Conservation (phyloP, 441 rosid species). For the Metrosideros polymorpha region DNA sequence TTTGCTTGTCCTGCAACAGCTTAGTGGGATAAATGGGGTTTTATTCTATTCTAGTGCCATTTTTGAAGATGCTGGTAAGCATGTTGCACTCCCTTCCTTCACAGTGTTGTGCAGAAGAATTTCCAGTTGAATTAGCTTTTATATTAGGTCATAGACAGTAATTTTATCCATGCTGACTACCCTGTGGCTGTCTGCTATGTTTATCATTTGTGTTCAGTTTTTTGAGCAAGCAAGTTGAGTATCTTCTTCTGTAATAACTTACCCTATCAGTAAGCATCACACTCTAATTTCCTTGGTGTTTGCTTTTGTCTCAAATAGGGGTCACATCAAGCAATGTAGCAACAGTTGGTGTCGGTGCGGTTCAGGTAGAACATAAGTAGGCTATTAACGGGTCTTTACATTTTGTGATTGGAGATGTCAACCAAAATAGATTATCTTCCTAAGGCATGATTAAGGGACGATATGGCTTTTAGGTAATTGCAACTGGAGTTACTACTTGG, state of each 20-base stretch:
- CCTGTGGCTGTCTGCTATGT: not conserved
- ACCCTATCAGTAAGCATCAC: not conserved
- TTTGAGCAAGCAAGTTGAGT: not conserved
- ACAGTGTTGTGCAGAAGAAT: not conserved
- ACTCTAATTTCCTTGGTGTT: not conserved
- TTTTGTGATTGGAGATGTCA: not conserved
- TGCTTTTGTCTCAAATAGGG: constrained; percentile 40
- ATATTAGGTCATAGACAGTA: not conserved
- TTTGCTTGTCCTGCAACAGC: constrained; percentile 70
- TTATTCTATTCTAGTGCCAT: constrained; percentile 77
- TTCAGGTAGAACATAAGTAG: constrained; percentile 48
- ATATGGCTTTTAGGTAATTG: constrained; percentile 46
- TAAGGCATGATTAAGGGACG: not conserved
- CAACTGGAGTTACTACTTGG: constrained; percentile 82
- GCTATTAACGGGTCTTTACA: not conserved
- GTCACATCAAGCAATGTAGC: constrained; percentile 69
- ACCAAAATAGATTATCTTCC: not conserved
- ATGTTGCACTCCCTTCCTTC: not conserved
- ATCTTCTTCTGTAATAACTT: not conserved
- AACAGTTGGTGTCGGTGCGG: constrained; percentile 73
- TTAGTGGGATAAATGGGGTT: constrained; percentile 75
- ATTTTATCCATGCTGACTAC: not conserved
- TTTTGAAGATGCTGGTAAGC: constrained; percentile 39
- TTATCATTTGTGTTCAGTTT: not conserved
- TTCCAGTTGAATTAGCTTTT: not conserved